These are phyloP conservation scores for Daldinia eschscholtzii DNA, from an alignment of 2,329 filamentous ascomycete genomes.

Conservation along the genomic window DNA sequence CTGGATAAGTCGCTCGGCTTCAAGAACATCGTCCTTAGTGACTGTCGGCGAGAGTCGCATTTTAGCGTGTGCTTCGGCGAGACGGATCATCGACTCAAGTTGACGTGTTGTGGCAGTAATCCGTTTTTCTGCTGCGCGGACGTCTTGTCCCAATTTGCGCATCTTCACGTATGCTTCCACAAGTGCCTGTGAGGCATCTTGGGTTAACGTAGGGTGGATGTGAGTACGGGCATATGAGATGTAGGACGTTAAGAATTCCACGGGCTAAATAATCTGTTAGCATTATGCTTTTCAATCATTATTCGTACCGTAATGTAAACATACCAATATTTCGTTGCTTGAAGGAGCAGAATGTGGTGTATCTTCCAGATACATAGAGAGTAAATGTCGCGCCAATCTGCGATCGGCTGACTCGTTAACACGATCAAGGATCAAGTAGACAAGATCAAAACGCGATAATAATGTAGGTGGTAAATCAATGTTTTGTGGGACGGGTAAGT, in stretches of 20 bases:
- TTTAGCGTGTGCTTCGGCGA: conserved; percentile 95
- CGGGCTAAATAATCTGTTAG: conserved; percentile 68
- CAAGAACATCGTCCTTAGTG: conserved; percentile 83
- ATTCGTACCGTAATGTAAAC: conserved; percentile 50
- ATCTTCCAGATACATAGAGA: conserved; percentile 97
- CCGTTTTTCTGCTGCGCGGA: conserved; percentile 89
- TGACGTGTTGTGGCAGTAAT: conserved; percentile 98
- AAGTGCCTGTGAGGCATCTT: conserved; percentile 84
- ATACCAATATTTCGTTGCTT: conserved; percentile 82
- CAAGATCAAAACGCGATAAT: conserved; percentile 94
- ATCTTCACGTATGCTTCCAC: conserved; percentile 92
- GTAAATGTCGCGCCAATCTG: conserved; percentile 88
- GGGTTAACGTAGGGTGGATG: conserved; percentile 84
- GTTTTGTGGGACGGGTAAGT: conserved; percentile 95
- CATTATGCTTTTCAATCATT: conserved; percentile 10
- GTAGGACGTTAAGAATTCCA: conserved; percentile 96
- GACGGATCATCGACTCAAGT: conserved; percentile 97
- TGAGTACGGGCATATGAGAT: conserved; percentile 94
- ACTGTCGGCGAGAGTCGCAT: conserved; percentile 88
- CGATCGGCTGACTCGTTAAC: conserved; percentile 92
- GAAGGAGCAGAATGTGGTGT: conserved; percentile 85
- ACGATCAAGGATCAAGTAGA: conserved; percentile 95
- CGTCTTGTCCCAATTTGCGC: conserved; percentile 90
- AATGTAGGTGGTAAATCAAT: conserved; percentile 97
- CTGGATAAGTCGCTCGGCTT: conserved; percentile 93